Percentiles rank a stretch among this genome's conserved stretches.
Evolutionary conservation across 2,329 filamentous ascomycete species (phyloP).

Genomic region (Phialophora chinensis): DNA sequence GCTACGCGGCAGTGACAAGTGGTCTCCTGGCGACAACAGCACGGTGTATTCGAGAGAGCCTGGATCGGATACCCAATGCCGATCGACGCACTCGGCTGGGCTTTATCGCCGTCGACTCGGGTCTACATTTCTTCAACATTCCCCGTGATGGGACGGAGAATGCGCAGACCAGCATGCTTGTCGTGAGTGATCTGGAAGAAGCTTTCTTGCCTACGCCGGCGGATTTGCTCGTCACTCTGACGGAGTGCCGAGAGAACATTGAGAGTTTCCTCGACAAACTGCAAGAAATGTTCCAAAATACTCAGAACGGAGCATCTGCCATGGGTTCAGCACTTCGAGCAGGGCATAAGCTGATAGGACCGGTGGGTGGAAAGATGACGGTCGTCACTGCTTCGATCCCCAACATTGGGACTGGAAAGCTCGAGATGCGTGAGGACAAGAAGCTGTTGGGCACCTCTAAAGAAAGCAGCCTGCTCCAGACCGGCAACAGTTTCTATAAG

Average conservation of each 20-base stretch:
- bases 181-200: slow-evolving; percentile 93
- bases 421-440: slow-evolving; percentile 95
- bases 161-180: slow-evolving; percentile 85
- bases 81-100: slow-evolving; percentile 90
- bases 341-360: slow-evolving; percentile 93
- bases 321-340: slow-evolving; percentile 93
- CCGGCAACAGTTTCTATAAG: slow-evolving; percentile 96
- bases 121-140: slow-evolving; percentile 94
- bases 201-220: slow-evolving; percentile 94
- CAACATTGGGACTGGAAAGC: slow-evolving; percentile 85
- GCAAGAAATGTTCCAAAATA: slow-evolving; percentile 96
- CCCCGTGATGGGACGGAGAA: slow-evolving; percentile 86
- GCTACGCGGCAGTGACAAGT: slow-evolving; percentile 85
- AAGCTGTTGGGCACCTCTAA: slow-evolving; percentile 93
- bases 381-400: slow-evolving; percentile 89
- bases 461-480: slow-evolving; percentile 85
- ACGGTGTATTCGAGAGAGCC: slow-evolving; percentile 89
- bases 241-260: slow-evolving; percentile 87
- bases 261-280: slow-evolving; percentile 89
- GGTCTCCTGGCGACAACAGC: slow-evolving; percentile 91
- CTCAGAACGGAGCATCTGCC: slow-evolving; percentile 84
- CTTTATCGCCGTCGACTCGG: slow-evolving; percentile 94
- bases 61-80: slow-evolving; percentile 97
- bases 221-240: slow-evolving; percentile 86
- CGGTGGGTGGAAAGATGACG: slow-evolving; percentile 91